Conservation (phyloP, 2,329 filamentous ascomycete species). For the Aspergillus tamarii region DNA sequence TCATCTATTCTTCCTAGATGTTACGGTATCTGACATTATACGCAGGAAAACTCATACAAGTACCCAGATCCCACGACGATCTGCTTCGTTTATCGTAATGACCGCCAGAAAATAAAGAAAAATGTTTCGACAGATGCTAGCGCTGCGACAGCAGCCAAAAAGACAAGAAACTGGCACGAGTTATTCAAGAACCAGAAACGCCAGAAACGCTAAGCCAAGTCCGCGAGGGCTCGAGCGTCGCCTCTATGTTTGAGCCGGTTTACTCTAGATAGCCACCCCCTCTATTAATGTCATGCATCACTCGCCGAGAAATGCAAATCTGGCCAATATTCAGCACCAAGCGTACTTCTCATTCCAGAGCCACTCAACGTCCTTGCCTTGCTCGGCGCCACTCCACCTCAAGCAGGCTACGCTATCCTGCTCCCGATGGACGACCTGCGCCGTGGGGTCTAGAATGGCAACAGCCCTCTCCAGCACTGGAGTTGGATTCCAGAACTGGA, state of each 20-base stretch:
- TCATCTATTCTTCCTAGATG: neutral
- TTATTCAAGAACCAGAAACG: conserved; percentile 43
- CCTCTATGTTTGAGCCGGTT: conserved; percentile 6
- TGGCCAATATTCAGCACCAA: conserved; percentile 46
- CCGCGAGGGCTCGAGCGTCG: neutral
- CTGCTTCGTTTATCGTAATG: conserved; percentile 36
- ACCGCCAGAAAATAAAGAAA: conserved; percentile 33
- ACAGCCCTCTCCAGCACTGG: conserved; percentile 53
- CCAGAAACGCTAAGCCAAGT: conserved; percentile 31
- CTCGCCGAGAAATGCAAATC: conserved; percentile 4
- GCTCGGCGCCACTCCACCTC: conserved; percentile 49
- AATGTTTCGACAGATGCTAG: conserved; percentile 27
- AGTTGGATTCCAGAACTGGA: conserved; percentile 84
- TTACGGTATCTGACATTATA: conserved; percentile 10
- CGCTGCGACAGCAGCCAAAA: conserved; percentile 34
- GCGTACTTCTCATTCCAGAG: conserved; percentile 53
- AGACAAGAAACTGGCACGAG: conserved; percentile 48
- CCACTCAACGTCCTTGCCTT: conserved; percentile 49
- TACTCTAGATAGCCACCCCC: conserved; percentile 1
- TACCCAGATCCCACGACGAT: conserved; percentile 40
- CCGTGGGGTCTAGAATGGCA: conserved; percentile 40
- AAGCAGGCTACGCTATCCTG: conserved; percentile 51
- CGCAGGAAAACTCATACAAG: conserved; percentile 37
- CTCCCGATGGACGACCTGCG: conserved; percentile 48
- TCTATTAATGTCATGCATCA: neutral